Evolutionary conservation across 1,284 basidiomycete species (phyloP).

Genomic region (Vanrija humicola): DNA sequence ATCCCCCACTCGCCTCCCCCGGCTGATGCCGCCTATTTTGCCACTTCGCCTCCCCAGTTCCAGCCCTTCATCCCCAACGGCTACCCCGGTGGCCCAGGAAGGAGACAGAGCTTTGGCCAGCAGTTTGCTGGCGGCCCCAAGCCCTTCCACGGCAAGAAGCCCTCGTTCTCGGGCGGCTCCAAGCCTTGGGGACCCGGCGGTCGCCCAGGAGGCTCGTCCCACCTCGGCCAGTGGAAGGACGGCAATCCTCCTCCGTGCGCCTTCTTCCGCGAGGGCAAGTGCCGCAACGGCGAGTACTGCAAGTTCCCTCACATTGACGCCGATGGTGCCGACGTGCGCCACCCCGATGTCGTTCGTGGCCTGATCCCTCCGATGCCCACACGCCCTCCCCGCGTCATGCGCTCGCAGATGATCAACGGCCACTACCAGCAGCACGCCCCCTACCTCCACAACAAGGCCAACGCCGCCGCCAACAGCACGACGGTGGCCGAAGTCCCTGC

Average conservation of each 20-base stretch:
- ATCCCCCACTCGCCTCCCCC: conserved; percentile 31
- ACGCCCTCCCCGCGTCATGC: conserved; percentile 21
- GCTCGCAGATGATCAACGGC: conserved; percentile 21
- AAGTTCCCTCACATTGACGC: conserved; percentile 49
- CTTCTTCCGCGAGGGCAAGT: conserved; percentile 47
- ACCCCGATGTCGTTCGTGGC: conserved; percentile 47
- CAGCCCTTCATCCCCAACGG: conserved; percentile 23
- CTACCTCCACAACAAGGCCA: background rate
- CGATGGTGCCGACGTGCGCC: conserved; percentile 41
- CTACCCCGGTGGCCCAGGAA: conserved; percentile 4
- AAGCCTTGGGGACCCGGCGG: conserved; percentile 26
- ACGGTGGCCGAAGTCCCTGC: background rate
- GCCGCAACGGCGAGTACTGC: conserved; percentile 48
- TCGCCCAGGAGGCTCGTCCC: conserved; percentile 19
- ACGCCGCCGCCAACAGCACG: conserved; percentile 1
- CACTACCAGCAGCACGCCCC: conserved; percentile 29
- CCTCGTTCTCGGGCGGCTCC: conserved; percentile 43
- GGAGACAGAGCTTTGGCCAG: conserved; percentile 21
- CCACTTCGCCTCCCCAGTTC: conserved; percentile 29
- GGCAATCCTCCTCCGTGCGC: conserved; percentile 48
- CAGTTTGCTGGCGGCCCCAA: conserved; percentile 15
- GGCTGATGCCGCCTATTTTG: conserved; percentile 40
- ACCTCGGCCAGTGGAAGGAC: conserved; percentile 46
- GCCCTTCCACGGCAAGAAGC: conserved; percentile 40
- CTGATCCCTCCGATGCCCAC: conserved; percentile 39